Conservation (phyloP, 1,139 yeast genomes). For the Hemisphaericaspora xylanilytica region DNA sequence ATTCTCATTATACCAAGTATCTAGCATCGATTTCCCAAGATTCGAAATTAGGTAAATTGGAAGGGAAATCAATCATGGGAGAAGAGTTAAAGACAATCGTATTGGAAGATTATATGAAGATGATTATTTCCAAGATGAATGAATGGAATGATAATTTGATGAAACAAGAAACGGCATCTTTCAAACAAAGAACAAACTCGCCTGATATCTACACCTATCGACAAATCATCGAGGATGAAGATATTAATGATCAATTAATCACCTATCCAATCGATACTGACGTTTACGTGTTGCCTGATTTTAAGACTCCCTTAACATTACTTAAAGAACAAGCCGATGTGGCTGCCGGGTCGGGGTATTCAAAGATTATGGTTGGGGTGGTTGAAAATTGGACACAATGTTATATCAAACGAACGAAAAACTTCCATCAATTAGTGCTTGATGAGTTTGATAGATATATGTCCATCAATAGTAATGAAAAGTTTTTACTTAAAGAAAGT, state of each 20-base stretch:
- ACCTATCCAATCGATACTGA: conserved; percentile 64
- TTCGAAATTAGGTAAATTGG: conserved; percentile 38
- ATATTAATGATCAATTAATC: conserved; percentile 55
- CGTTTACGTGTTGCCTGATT: conserved; percentile 60
- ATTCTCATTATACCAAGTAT: conserved; percentile 57
- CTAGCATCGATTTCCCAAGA: conserved; percentile 26
- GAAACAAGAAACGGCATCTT: conserved; percentile 60
- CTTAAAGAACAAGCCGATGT: conserved; percentile 90
- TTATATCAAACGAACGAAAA: conserved; percentile 57
- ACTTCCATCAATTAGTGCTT: conserved; percentile 57
- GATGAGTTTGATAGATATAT: conserved; percentile 53
- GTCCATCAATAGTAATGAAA: conserved; percentile 43
- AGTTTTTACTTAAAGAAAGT: conserved; percentile 37
- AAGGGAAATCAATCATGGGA: conserved; percentile 60
- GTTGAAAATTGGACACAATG: conserved; percentile 69
- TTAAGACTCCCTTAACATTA: conserved; percentile 62
- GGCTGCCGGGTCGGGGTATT: conserved; percentile 85
- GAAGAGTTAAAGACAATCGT: conserved; percentile 61
- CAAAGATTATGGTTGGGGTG: conserved; percentile 79
- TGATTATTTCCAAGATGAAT: conserved; percentile 67
- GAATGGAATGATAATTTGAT: conserved; percentile 79
- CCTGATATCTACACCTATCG: conserved; percentile 57
- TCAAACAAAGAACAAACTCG: conserved; percentile 60
- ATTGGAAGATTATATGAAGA: conserved; percentile 68
- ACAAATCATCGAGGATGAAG: conserved; percentile 43